Evolutionary conservation across 495 filamentous ascomycete species (phyloP).

Genomic region (Glarea lozoyensis): DNA sequence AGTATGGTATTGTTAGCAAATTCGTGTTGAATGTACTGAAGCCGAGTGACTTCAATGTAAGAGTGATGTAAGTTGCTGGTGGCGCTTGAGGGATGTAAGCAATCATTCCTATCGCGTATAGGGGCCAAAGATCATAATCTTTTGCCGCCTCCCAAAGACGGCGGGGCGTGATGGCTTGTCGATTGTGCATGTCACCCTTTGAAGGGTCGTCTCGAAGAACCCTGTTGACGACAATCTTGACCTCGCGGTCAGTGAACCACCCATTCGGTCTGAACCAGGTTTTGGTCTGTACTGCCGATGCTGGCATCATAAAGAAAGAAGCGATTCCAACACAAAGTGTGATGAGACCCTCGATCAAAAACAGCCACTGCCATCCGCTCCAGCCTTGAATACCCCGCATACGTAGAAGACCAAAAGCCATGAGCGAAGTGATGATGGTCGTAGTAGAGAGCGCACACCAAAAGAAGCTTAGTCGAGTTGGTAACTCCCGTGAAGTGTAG

Average conservation of each 20-base stretch:
- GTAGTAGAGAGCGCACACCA: conserved; percentile 18
- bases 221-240: conserved; percentile 65
- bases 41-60: conserved; percentile 47
- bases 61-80: conserved; percentile 43
- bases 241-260: conserved; percentile 61
- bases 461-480: conserved; percentile 39
- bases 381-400: conserved; percentile 49
- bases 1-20: conserved; percentile 56
- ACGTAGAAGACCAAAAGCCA: conserved; percentile 63
- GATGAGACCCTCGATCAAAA: conserved; percentile 45
- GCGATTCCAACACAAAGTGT: conserved; percentile 57
- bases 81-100: conserved; percentile 3
- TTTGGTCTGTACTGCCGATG: conserved; percentile 62
- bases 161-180: conserved; percentile 51
- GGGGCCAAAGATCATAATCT: conserved; percentile 65
- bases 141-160: conserved; percentile 49
- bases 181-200: conserved; percentile 48
- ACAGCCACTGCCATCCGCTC: conserved; percentile 70
- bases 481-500: conserved; percentile 62
- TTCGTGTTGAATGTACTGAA: conserved; percentile 60
- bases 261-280: conserved; percentile 35
- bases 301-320: conserved; percentile 63
- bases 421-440: conserved; percentile 42
- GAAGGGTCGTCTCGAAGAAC: conserved; percentile 64
- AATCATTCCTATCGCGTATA: conserved; percentile 45